Conservation (phyloP, 768 basidiomycete species). For the Solioccasus polychromus region DNA sequence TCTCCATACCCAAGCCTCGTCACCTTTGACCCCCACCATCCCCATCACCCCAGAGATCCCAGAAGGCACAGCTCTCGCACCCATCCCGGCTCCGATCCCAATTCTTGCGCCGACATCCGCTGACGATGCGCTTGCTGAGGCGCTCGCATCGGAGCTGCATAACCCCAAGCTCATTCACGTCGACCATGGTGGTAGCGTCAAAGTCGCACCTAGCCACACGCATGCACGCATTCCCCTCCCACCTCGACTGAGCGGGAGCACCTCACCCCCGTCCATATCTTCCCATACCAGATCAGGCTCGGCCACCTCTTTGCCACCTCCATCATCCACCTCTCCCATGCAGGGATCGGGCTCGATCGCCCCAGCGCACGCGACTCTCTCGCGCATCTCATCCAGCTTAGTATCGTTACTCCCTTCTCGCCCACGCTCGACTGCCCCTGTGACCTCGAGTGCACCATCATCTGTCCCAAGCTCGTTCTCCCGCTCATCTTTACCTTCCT, state of each 20-base stretch:
- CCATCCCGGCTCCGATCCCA: conserved; percentile 30
- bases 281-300: conserved; percentile 13
- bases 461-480: conserved; percentile 11
- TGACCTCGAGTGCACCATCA: conserved; percentile 8
- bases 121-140: conserved; percentile 37
- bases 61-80: too few relatives aligned
- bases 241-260: conserved; percentile 22
- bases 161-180: conserved; percentile 8
- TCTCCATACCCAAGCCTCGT: conserved; percentile 26
- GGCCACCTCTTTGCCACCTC: neutral
- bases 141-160: conserved; percentile 31
- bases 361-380: conserved; percentile 37
- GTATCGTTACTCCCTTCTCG: conserved; percentile 44
- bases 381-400: conserved; percentile 47
- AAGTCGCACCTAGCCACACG: conserved; percentile 6
- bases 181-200: conserved; percentile 10
- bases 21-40: conserved; percentile 5
- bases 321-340: neutral
- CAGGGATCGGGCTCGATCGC: neutral
- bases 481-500: conserved; percentile 15
- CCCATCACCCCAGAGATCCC: too few relatives aligned
- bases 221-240: conserved; percentile 16
- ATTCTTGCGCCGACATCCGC: conserved; percentile 32
- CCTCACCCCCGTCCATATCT: conserved; percentile 24
- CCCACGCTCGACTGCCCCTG: conserved; percentile 9